Conservation (phyloP, 2,329 filamentous ascomycete species). For the Aspergillus tamarii region DNA sequence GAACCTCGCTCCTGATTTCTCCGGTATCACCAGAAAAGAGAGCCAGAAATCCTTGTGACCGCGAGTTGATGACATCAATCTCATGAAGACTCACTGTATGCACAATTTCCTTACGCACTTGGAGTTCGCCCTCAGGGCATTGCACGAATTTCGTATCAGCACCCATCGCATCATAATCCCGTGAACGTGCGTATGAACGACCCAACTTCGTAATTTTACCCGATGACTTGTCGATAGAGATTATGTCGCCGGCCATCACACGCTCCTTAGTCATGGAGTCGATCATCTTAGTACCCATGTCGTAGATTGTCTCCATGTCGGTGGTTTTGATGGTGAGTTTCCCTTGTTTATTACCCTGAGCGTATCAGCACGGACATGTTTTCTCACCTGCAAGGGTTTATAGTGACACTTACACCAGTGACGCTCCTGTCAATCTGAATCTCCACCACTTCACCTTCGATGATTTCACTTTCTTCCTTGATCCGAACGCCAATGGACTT, state of each 20-base stretch:
- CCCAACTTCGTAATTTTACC: conserved; percentile 98
- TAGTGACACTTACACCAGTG: conserved; percentile 65
- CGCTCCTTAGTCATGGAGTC: conserved; percentile 99
- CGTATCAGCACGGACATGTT: conserved; percentile 18
- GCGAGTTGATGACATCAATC: conserved; percentile 98
- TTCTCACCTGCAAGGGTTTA: neutral
- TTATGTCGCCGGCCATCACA: conserved; percentile 97
- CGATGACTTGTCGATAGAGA: conserved; percentile 97
- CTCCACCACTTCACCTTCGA: conserved; percentile 98
- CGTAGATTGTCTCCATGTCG: conserved; percentile 99
- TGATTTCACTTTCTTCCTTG: conserved; percentile 98
- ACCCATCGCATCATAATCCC: conserved; percentile 99
- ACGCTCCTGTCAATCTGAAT: conserved; percentile 98
- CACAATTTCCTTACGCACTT: conserved; percentile 94
- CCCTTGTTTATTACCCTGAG: conserved; percentile 86
- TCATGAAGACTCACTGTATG: conserved; percentile 97
- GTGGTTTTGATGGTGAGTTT: conserved; percentile 99
- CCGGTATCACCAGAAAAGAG: conserved; percentile 98
- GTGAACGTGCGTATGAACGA: conserved; percentile 88
- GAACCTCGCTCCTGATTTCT: conserved; percentile 94
- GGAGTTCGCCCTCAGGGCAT: conserved; percentile 94
- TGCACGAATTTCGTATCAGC: conserved; percentile 98
- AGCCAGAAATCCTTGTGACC: conserved; percentile 96
- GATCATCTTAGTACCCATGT: conserved; percentile 99
- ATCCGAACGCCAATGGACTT: conserved; percentile 98